A percentile compares a stretch with the other conserved stretches of the same genome.
Evolutionary conservation across 2,329 filamentous ascomycete species (phyloP).

Genomic region (Pseudovirgaria hyperparasitica): DNA sequence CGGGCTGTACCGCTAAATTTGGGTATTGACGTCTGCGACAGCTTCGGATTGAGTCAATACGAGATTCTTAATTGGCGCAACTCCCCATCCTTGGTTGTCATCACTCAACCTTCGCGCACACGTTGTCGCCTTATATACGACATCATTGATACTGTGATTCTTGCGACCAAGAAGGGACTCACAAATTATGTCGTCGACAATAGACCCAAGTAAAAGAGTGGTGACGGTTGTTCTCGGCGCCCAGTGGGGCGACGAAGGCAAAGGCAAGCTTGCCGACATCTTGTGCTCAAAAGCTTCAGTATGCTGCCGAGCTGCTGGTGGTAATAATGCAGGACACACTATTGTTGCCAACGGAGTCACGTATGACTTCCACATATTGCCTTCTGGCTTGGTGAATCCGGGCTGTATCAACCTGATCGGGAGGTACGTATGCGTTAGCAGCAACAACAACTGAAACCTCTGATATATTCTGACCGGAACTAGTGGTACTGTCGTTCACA

Average conservation of each 20-base stretch:
- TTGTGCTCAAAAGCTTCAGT: slow-evolving; percentile 39
- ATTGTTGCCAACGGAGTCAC: slow-evolving; percentile 34
- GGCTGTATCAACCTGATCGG: slow-evolving; percentile 60
- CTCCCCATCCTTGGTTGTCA: too few relatives aligned
- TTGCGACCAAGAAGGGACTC: too few relatives aligned
- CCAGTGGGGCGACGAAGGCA: slow-evolving; percentile 49
- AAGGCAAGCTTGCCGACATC: slow-evolving; percentile 49
- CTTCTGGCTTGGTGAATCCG: slow-evolving; percentile 59
- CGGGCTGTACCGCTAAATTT: too few relatives aligned
- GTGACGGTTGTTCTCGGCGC: slow-evolving; percentile 46
- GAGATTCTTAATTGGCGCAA: too few relatives aligned
- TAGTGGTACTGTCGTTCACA: slow-evolving; percentile 54
- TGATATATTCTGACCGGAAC: slow-evolving; percentile 49
- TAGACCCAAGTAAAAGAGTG: slow-evolving; percentile 1
- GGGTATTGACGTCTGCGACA: too few relatives aligned
- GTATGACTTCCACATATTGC: slow-evolving; percentile 28
- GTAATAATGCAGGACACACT: slow-evolving; percentile 44
- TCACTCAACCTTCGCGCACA: too few relatives aligned
- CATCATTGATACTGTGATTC: too few relatives aligned
- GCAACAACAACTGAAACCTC: not conserved
- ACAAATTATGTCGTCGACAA: too few relatives aligned
- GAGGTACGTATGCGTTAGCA: slow-evolving; percentile 39
- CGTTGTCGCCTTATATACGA: too few relatives aligned
- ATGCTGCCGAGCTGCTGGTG: slow-evolving; percentile 46
- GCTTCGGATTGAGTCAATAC: too few relatives aligned